Base-by-base conservation (phyloP, 495 filamentous ascomycete genomes). In the Lophiostoma macrostomum region DNA sequence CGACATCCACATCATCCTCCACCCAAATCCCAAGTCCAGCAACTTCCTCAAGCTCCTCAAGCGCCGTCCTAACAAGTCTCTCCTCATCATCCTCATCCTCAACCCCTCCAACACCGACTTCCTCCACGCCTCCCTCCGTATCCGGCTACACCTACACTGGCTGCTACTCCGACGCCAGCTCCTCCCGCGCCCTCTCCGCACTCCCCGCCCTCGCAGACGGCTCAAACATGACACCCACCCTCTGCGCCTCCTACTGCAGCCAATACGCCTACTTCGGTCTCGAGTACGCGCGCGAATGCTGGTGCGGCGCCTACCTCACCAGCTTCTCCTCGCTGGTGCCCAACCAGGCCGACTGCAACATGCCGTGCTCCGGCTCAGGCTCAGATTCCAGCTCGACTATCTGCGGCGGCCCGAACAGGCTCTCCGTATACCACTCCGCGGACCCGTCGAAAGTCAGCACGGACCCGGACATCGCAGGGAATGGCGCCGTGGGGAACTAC, bases 361-460 rank as follows among this genome's bases (percentile, higher is more conserved):
- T 75, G 64, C 59, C 66, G 23, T 83, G 80, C 63, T 39, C 64
- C 24, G 77, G 75, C 32, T 66, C 73, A 45, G 28, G 6, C 5
- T 13, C 14, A 22, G 8, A 39, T 20, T 66, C 73, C 47, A 30
- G 6, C 5, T 13, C 14, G 22, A 6, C 41, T 20, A 31, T 49
- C 23, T 61, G 61, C 32, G 58, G 58, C 19, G 53, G 42, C 2
- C 11, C 19, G 8, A 19, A 2, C 35, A 16, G 48, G 24, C 40
- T 58, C n/a, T 36, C 28, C 14, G 13, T 58, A 18, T 58, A 53
- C 35, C 19, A 24, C 27, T 31, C 38, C 39, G 8, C n/a, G 11
- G 43, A 58, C 37, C 37, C 18, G 23, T 11, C 18, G 3, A 49
- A 41, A 12, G 8, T 39, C 37, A 32, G 36, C 16, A 38, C 23